Evolutionary conservation across 1,284 basidiomycete genomes (phyloP).

Genomic region (Rhodotorula mucilaginosa): DNA sequence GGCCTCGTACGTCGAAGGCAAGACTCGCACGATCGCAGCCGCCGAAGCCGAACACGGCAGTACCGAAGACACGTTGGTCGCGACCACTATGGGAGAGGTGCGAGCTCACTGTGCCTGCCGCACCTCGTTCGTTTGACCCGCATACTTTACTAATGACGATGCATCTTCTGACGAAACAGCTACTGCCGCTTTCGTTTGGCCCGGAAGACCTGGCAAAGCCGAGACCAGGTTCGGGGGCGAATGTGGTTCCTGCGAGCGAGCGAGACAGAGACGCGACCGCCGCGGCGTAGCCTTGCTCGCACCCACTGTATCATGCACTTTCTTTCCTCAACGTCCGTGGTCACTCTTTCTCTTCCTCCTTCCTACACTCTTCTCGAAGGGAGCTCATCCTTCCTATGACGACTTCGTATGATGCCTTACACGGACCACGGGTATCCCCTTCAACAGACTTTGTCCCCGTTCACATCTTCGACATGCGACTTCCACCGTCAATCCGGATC

Average conservation of each 20-base stretch:
- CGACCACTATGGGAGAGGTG: conserved; percentile 33
- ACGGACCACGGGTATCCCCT: too few species aligned
- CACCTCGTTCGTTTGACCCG: not conserved
- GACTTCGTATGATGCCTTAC: too few species aligned
- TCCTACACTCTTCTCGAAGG: too few species aligned
- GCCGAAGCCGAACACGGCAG: conserved; percentile 15
- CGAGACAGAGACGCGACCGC: conserved; percentile 1
- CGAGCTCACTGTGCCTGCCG: not conserved
- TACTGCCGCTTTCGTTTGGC: conserved; percentile 34
- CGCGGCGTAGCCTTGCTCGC: not conserved
- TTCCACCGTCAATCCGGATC: conserved; percentile 38
- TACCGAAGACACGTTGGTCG: conserved; percentile 14
- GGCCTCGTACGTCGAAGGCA: conserved; percentile 20
- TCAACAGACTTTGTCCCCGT: not conserved
- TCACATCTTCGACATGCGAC: conserved; percentile 38
- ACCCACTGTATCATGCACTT: too few species aligned
- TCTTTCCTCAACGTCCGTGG: too few species aligned
- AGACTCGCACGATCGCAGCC: conserved; percentile 1
- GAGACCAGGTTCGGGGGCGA: not conserved
- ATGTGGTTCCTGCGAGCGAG: not conserved
- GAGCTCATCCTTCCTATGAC: too few species aligned
- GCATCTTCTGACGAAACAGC: not conserved
- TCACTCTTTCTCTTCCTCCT: too few species aligned
- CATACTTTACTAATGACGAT: not conserved
- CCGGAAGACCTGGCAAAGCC: conserved; percentile 28